These are phyloP conservation scores for Daldinia concentrica DNA, from an alignment of 495 filamentous ascomycete genomes.

Conservation along the genomic window DNA sequence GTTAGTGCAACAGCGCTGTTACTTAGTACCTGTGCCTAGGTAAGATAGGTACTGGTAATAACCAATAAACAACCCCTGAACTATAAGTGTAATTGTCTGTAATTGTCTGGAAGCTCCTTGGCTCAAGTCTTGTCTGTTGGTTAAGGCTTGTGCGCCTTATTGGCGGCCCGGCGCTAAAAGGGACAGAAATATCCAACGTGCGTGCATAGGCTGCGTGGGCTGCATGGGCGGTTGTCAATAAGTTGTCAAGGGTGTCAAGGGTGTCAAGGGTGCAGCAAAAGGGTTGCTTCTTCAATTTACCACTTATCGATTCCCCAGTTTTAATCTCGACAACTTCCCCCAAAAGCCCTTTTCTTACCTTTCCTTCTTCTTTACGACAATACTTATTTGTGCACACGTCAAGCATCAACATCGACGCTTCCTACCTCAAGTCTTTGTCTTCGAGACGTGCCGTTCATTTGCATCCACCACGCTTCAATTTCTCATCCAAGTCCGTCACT, in stretches of 20 bases:
- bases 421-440: background rate
- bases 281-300: constrained; percentile 1
- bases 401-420: constrained; percentile 1
- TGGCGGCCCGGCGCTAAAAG: constrained; percentile 7
- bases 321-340: constrained; percentile 41
- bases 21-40: too few relatives aligned
- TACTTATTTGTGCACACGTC: constrained; percentile 2
- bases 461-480: background rate
- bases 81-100: background rate
- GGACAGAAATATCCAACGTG: background rate
- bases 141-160: constrained; percentile 33
- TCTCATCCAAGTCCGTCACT: background rate
- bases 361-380: constrained; percentile 34
- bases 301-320: constrained; percentile 41
- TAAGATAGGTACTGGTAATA: too few relatives aligned
- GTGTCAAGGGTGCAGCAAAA: constrained; percentile 36
- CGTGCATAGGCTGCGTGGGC: background rate
- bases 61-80: background rate
- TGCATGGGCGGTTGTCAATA: constrained; percentile 7
- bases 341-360: constrained; percentile 19
- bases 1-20: too few relatives aligned
- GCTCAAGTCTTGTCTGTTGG: constrained; percentile 5
- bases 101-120: constrained; percentile 9
- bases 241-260: constrained; percentile 38
- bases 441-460: background rate